Conservation (phyloP, 2,329 filamentous ascomycete species). For the Acarospora socialis region DNA sequence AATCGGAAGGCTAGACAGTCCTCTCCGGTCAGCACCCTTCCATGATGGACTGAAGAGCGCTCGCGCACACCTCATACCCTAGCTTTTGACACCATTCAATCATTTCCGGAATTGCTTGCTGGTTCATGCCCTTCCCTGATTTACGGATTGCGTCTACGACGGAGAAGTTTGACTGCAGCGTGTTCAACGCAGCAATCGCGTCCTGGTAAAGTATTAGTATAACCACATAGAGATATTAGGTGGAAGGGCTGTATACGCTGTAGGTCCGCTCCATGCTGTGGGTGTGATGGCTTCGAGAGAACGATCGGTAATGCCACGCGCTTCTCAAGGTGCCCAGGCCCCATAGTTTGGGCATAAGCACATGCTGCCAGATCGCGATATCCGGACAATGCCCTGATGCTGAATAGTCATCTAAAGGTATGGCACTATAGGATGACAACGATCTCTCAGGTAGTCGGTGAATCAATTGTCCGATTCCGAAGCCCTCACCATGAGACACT, state of each 20-base stretch:
- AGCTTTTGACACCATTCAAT: conserved; percentile 60
- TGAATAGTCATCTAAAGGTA: no score
- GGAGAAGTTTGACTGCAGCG: conserved; percentile 65
- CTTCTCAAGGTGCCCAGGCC: no score
- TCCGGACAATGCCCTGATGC: no score
- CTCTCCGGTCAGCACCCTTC: no score
- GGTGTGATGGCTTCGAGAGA: no score
- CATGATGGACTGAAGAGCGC: neutral
- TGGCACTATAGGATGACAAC: no score
- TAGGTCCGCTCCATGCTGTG: conserved; percentile 8
- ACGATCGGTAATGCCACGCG: no score
- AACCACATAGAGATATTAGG: neutral
- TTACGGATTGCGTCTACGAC: conserved; percentile 64
- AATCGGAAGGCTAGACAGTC: conserved; percentile 40
- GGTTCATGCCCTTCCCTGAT: conserved; percentile 59
- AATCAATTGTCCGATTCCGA: no score
- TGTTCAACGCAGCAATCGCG: conserved; percentile 60
- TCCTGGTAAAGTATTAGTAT: conserved; percentile 36
- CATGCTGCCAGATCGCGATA: no score
- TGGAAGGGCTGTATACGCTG: conserved; percentile 1
- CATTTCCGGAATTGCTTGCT: conserved; percentile 68
- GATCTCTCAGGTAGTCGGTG: no score
- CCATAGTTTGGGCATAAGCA: no score
- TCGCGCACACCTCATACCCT: conserved; percentile 52
- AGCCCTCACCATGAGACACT: no score